Conservation (phyloP, 2,329 filamentous ascomycete species). For the Fusarium redolens region DNA sequence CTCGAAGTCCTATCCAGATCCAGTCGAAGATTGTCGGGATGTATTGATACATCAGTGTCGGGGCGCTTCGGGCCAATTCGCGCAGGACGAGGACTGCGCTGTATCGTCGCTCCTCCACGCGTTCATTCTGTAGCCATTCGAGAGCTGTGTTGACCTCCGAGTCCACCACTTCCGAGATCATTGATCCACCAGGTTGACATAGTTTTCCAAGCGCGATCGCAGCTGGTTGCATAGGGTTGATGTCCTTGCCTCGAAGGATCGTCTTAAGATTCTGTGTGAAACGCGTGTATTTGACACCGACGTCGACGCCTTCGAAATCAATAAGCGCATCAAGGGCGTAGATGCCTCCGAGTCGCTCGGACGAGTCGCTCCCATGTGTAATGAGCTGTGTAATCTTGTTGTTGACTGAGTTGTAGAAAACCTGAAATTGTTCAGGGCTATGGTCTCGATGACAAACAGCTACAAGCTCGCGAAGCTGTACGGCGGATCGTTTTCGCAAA, state of each 20-base stretch:
- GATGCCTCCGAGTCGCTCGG: slow-evolving; percentile 90
- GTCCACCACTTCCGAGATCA: slow-evolving; percentile 95
- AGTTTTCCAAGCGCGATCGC: slow-evolving; percentile 90
- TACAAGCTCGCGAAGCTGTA: slow-evolving; percentile 67
- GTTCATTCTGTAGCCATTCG: slow-evolving; percentile 96
- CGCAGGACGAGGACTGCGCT: slow-evolving; percentile 91
- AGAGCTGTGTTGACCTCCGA: slow-evolving; percentile 96
- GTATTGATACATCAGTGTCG: slow-evolving; percentile 94
- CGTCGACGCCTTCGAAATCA: slow-evolving; percentile 95
- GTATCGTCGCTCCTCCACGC: slow-evolving; percentile 92
- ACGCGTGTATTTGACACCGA: slow-evolving; percentile 90
- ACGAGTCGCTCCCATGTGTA: slow-evolving; percentile 85
- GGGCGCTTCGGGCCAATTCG: slow-evolving; percentile 91
- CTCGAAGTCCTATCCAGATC: slow-evolving; percentile 93
- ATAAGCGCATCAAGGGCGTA: slow-evolving; percentile 92
- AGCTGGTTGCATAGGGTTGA: slow-evolving; percentile 88
- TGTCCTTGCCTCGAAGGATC: slow-evolving; percentile 90
- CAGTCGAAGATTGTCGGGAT: slow-evolving; percentile 95
- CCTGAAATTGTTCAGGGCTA: slow-evolving; percentile 78
- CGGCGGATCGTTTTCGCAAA: slow-evolving; percentile 63
- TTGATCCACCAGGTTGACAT: slow-evolving; percentile 89
- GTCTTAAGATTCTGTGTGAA: slow-evolving; percentile 92
- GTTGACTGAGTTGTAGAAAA: slow-evolving; percentile 68
- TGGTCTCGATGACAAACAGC: slow-evolving; percentile 74
- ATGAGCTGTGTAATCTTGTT: slow-evolving; percentile 74